Evolutionary conservation across 352 stramenopile species (phyloP).

Genomic region (Achlya hypogyna): DNA sequence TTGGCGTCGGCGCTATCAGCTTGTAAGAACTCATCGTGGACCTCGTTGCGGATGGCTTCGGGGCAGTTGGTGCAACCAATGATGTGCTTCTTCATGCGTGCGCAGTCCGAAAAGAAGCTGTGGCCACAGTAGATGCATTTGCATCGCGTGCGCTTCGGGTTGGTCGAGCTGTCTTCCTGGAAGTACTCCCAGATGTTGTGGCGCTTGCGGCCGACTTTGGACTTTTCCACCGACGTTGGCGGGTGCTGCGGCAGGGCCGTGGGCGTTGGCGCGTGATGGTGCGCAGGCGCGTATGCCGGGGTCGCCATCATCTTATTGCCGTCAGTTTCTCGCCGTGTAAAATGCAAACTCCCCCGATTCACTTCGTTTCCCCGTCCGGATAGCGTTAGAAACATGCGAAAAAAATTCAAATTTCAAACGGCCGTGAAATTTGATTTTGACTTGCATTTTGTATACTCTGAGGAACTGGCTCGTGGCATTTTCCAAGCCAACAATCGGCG

Average conservation of each 20-base stretch:
- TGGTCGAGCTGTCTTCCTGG: constrained; percentile 1
- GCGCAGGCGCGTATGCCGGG: not conserved
- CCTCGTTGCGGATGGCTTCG: not conserved
- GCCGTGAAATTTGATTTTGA: not conserved
- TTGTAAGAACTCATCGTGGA: not conserved
- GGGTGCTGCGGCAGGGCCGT: too few relatives aligned
- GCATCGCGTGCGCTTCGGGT: constrained; percentile 1
- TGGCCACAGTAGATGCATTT: constrained; percentile 5
- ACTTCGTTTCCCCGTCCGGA: not conserved
- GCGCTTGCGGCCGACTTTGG: constrained; percentile 5
- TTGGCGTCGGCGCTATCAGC: not conserved
- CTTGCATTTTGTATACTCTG: not conserved
- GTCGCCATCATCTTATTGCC: not conserved
- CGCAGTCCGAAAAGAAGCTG: constrained; percentile 4
- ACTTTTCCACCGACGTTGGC: not conserved
- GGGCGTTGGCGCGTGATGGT: too few relatives aligned
- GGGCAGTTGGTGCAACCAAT: constrained; percentile 7
- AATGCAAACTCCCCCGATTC: not conserved
- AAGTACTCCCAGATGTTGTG: constrained; percentile 13
- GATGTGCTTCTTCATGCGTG: constrained; percentile 6
- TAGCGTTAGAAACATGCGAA: not conserved
- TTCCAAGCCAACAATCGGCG: not conserved
- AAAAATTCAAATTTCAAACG: not conserved
- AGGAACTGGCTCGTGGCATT: not conserved
- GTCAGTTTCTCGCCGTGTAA: not conserved